Evolutionary conservation across 2,329 filamentous ascomycete genomes (phyloP), one percentile per base, ranked within the genome.

Genomic region (Pseudocercospora ulei): DNA sequence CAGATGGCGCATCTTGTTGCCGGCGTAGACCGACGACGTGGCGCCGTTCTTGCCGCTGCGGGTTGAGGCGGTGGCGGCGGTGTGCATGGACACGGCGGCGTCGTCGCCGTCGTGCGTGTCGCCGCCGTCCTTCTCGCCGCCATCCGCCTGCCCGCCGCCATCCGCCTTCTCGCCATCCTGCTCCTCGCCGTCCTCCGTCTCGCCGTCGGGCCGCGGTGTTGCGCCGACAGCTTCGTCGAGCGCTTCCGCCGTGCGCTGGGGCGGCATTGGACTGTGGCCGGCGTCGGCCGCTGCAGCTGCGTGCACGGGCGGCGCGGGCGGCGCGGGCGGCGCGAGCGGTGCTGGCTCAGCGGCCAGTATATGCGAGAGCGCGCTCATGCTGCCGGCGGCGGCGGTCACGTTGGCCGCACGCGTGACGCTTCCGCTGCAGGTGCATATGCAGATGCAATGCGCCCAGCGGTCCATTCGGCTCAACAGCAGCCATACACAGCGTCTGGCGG

Each of bases 1-100:
- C 36, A 92, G 65, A 59, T 90, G 83, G 37, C 81, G 68, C 41
- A 92, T 84, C 66, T 90, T 92, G 58, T 78, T 79, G 13, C 75
- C 76, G 12, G 75, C 78, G 56, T 78, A 79, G 13, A 78, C 75
- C 0, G 75, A 78, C 3, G 74, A 76, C 35, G 78, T 75, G 38
- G 72, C 77, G 38, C 75, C 75, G 54, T 76, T 78, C 17, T 74
- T 71, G 59, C 78, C 76, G 49, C 73, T 73, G 46, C 75, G 64
- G 26, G 71, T 75, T 34, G 65, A 68, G 2, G 65, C 65, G 3
- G 66, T 65, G 8, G 64, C 69, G 4, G 66, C 65, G n/a, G 65
- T 68, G 53, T 69, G 68, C 51, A 62, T 55, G 17, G 62, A 38
- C 19, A n/a, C n/a, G n/a, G n/a, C n/a, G 5, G 54, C 51, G 30